Conservation (phyloP, 768 basidiomycete species). For the Macrolepiota fuliginosa region DNA sequence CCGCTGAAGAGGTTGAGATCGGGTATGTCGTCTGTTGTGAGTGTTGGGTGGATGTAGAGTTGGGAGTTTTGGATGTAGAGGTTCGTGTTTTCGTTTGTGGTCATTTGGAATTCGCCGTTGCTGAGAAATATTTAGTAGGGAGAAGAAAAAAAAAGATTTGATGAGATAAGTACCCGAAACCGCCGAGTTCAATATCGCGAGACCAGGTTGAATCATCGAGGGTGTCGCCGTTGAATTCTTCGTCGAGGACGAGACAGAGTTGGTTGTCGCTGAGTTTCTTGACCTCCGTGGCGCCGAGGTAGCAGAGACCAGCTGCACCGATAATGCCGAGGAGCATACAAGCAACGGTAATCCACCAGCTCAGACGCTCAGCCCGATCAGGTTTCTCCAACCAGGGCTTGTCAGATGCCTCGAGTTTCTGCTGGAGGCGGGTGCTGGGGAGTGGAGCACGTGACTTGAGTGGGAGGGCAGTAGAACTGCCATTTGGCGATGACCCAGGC, state of each 20-base stretch:
- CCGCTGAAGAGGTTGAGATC: slow-evolving; percentile 49
- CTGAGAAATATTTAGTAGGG: background rate
- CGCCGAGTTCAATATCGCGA: slow-evolving; percentile 68
- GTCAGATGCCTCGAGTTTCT: slow-evolving; percentile 46
- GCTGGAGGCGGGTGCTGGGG: slow-evolving; percentile 47
- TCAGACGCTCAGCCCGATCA: slow-evolving; percentile 28
- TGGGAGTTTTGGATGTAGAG: slow-evolving; percentile 63
- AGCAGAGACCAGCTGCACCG: slow-evolving; percentile 52
- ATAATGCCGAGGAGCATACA: slow-evolving; percentile 53
- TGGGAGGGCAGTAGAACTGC: slow-evolving; percentile 12
- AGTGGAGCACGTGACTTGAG: slow-evolving; percentile 36
- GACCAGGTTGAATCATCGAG: slow-evolving; percentile 57
- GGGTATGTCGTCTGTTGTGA: slow-evolving; percentile 52
- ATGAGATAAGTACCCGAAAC: slow-evolving; percentile 75
- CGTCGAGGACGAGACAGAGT: slow-evolving; percentile 66
- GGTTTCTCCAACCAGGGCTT: slow-evolving; percentile 62
- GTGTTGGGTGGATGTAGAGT: slow-evolving; percentile 80
- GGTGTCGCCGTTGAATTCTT: slow-evolving; percentile 52
- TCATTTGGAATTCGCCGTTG: slow-evolving; percentile 80
- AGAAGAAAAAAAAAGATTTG: too few relatives aligned
- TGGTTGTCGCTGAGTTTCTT: slow-evolving; percentile 38
- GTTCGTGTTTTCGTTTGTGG: slow-evolving; percentile 58
- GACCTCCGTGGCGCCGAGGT: slow-evolving; percentile 46
- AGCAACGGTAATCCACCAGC: slow-evolving; percentile 48
- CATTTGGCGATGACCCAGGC: slow-evolving; percentile 15